These are phyloP conservation scores for Pythium diclinum DNA, from an alignment of 352 stramenopile species.

Conservation along the genomic window DNA sequence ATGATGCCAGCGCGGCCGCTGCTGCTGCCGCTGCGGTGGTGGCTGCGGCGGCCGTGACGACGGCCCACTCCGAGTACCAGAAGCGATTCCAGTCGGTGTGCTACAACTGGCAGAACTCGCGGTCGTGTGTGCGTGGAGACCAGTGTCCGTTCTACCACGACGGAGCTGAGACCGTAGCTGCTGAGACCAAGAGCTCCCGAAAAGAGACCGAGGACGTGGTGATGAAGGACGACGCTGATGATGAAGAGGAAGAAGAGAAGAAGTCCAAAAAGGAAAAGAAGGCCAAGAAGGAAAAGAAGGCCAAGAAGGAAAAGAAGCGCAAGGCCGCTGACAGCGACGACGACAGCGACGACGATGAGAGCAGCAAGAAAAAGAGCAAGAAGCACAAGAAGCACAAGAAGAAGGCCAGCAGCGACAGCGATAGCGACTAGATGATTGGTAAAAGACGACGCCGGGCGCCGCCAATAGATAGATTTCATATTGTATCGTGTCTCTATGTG, in stretches of 20 bases:
- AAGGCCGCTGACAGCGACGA: slow-evolving; percentile 3
- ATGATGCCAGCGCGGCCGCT: neutral
- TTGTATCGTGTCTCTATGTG: slow-evolving; percentile 4
- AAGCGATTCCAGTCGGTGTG: slow-evolving; percentile 39
- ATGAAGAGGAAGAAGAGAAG: slow-evolving; percentile 6
- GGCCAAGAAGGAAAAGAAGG: slow-evolving; percentile 24
- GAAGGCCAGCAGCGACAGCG: neutral
- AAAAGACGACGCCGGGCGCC: neutral
- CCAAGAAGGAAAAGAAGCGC: slow-evolving; percentile 19
- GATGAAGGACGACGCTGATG: slow-evolving; percentile 3
- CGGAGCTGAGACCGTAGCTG: slow-evolving; percentile 1
- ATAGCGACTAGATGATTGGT: slow-evolving; percentile 7
- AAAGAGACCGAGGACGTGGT: slow-evolving; percentile 7
- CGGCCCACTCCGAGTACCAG: slow-evolving; percentile 31
- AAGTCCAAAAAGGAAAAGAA: slow-evolving; percentile 13
- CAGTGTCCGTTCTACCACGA: slow-evolving; percentile 33
- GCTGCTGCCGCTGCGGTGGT: neutral
- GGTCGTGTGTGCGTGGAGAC: slow-evolving; percentile 29
- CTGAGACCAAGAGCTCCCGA: neutral
- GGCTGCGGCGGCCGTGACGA: slow-evolving; percentile 9
- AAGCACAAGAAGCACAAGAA: slow-evolving; percentile 10
- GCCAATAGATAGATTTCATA: slow-evolving; percentile 20
- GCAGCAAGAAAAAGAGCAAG: slow-evolving; percentile 11
- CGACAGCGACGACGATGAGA: slow-evolving; percentile 5
- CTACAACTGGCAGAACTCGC: slow-evolving; percentile 38